Base-by-base conservation (phyloP, 495 filamentous ascomycete genomes). In the Penicillium roqueforti region DNA sequence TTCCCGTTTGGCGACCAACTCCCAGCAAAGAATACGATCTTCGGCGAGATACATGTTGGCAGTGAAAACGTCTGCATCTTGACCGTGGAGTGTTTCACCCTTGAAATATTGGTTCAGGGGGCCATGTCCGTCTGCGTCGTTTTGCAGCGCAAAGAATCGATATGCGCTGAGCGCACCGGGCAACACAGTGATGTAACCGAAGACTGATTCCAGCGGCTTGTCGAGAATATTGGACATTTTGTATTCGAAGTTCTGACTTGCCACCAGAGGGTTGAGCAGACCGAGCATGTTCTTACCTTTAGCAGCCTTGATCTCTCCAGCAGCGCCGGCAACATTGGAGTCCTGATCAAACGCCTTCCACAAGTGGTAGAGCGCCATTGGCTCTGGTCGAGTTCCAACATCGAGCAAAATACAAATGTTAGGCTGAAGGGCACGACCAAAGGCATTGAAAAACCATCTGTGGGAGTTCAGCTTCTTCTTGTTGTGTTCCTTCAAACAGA, bases 191-290 rank as follows among this genome's bases (percentile, higher is more conserved):
- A 97, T 97, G 62, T 97, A 97, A 3, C 95, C 95, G 63, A 99
- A 97, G 2, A 97, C 95, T 2, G 87, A 92, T 70, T 99, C 95
- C 20, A 99, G 75, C 4, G 95, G 95, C 70, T 97, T 97, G 66
- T 99, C 95, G 23, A 99, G 77, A 63, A 99, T 99, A 56, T 97
- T 99, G 6, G 89, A 95, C 92, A 97, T 96, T 75, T 99, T 99
- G 78, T 99, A 99, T 70, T 99, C 95, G 61, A 97, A 99, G 63
- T 99, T 97, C 68, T 99, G 95, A 41, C 88, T 92, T 0, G 95
- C 95, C 7, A 99, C 91, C 3, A 99, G 80, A 1, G 95, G 95
- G 65, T 97, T 97, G 37, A 99, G 75, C 19, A 99, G 80, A 19
- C 91, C 89, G 14, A 86, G 73, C 71, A 86, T 89, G 23, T 76